Conservation (phyloP, 768 basidiomycete genomes). For the Podaxis sp. region DNA sequence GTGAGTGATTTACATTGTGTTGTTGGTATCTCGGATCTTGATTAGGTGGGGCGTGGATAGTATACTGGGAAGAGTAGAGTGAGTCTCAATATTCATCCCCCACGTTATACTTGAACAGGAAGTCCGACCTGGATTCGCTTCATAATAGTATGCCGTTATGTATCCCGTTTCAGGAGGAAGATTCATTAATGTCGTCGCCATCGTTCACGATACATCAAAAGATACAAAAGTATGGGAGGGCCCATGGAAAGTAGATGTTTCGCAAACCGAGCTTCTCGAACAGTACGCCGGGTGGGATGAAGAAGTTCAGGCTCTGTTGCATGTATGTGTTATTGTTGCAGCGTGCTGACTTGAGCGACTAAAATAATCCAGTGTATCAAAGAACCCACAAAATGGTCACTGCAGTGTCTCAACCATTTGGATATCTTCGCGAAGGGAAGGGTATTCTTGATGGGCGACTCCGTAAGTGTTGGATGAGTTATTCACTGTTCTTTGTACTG, state of each 20-base stretch:
- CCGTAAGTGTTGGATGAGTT: constrained; percentile 27
- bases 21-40: background rate
- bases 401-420: constrained; percentile 39
- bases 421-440: constrained; percentile 34
- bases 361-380: constrained; percentile 28
- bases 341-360: background rate
- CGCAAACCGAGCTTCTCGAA: constrained; percentile 14
- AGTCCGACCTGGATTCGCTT: background rate
- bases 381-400: constrained; percentile 39
- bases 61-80: constrained; percentile 32
- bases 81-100: background rate
- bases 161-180: constrained; percentile 50
- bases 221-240: constrained; percentile 17
- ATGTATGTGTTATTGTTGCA: constrained; percentile 10
- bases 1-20: constrained; percentile 15
- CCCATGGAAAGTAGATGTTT: constrained; percentile 16
- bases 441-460: constrained; percentile 49
- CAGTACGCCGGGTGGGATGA: constrained; percentile 18
- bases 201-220: constrained; percentile 21
- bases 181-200: constrained; percentile 47
- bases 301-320: constrained; percentile 16
- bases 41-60: constrained; percentile 15
- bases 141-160: constrained; percentile 38
- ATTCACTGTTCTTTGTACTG: constrained; percentile 21
- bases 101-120: background rate